A percentile compares a stretch with the other conserved stretches of the same genome.
phyloP scores from a whole-genome alignment of 202 grass and related monocot genomes.

The Setaria viridis region DNA sequence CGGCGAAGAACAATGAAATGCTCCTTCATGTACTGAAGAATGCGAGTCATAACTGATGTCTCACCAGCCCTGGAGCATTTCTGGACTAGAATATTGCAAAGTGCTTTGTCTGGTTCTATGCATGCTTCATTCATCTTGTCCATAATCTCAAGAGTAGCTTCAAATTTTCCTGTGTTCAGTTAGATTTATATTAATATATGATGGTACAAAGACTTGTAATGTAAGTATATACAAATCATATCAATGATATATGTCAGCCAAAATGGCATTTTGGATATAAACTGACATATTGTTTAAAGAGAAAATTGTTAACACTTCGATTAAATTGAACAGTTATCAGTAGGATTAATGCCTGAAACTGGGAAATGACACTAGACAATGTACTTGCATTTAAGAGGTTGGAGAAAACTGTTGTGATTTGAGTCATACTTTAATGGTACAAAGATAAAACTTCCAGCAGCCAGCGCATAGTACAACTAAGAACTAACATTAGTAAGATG shows the following conservation, averaged over 20 bases:
- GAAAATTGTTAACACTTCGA: neutral
- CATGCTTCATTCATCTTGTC: conserved; percentile 74
- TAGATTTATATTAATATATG: conserved; percentile 35
- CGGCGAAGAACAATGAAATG: conserved; percentile 69
- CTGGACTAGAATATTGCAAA: conserved; percentile 79
- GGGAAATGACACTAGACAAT: neutral
- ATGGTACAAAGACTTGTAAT: conserved; percentile 24
- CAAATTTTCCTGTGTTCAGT: conserved; percentile 61
- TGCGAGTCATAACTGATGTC: conserved; percentile 51
- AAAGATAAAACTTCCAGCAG: neutral
- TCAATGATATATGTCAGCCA: neutral
- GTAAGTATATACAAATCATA: conserved; percentile 28
- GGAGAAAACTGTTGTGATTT: neutral
- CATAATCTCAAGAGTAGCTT: conserved; percentile 66
- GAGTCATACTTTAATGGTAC: neutral
- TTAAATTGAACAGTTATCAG: neutral
- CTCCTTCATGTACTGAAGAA: conserved; percentile 82
- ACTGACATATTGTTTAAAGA: neutral
- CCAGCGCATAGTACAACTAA: neutral
- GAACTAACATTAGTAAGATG: neutral
- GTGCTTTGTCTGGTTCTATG: conserved; percentile 71
- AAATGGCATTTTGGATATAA: conserved; percentile 5
- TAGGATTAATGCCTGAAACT: neutral
- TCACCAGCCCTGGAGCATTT: conserved; percentile 73
- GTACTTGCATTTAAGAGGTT: neutral